A percentile compares a stretch with the other conserved stretches of the same genome.
phyloP scores from a whole-genome alignment of 2,329 filamentous ascomycete species.

The Colletotrichum musicola region DNA sequence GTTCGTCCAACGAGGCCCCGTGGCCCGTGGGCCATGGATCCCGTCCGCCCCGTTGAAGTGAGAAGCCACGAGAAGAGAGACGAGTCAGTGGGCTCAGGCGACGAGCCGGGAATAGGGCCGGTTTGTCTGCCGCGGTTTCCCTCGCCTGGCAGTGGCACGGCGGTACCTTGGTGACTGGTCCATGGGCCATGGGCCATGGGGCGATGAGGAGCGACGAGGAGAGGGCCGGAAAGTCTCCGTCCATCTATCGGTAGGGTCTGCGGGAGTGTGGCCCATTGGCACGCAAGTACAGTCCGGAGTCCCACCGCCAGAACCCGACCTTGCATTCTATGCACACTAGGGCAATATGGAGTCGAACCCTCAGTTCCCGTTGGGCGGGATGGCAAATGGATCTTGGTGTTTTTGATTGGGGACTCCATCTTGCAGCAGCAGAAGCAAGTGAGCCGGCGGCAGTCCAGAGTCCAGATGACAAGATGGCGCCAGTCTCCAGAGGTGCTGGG shows the following conservation, averaged over 20 bases:
- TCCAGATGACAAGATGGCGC: slow-evolving; percentile 23
- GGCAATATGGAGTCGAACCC: slow-evolving; percentile 14
- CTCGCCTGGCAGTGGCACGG: slow-evolving; percentile 1
- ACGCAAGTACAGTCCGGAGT: slow-evolving; percentile 9
- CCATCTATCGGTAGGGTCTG: slow-evolving; percentile 31
- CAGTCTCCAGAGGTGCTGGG: slow-evolving; percentile 10
- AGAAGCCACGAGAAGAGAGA: slow-evolving; percentile 26
- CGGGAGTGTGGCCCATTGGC: slow-evolving; percentile 25
- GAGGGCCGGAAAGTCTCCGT: slow-evolving; percentile 33
- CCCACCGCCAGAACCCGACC: slow-evolving; percentile 18
- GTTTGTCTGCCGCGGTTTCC: slow-evolving; percentile 30
- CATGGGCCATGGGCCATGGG: too few species aligned
- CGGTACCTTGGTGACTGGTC: slow-evolving; percentile 1
- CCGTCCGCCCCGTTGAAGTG: slow-evolving; percentile 22
- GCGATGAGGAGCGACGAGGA: neutral
- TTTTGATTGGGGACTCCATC: slow-evolving; percentile 36
- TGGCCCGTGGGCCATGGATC: slow-evolving; percentile 10
- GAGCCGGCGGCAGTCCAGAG: slow-evolving; percentile 30
- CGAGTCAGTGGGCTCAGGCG: slow-evolving; percentile 28
- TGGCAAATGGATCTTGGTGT: slow-evolving; percentile 18
- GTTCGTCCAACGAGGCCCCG: slow-evolving; percentile 9
- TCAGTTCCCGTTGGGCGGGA: slow-evolving; percentile 17
- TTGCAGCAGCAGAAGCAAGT: slow-evolving; percentile 13
- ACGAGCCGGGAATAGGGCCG: slow-evolving; percentile 25
- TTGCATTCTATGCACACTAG: slow-evolving; percentile 16